These are phyloP conservation scores for Venustampulla echinocandica DNA, from an alignment of 495 filamentous ascomycete genomes.

Conservation along the genomic window DNA sequence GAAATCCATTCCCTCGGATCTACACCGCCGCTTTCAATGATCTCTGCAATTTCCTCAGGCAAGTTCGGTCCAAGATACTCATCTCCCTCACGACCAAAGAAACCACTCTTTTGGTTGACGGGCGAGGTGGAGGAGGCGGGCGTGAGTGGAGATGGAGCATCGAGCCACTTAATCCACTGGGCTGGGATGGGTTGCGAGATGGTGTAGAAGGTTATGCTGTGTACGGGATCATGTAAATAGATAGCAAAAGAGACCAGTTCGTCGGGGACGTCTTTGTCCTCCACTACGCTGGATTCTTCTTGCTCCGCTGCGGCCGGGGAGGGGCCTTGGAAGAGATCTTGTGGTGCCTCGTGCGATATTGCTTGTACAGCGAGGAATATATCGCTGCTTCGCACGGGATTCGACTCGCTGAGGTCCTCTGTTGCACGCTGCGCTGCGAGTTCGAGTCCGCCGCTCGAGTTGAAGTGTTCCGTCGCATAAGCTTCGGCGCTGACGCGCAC, in stretches of 20 bases:
- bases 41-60: constrained; percentile 79
- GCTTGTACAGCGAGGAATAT: constrained; percentile 94
- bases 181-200: constrained; percentile 77
- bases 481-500: constrained; percentile 78
- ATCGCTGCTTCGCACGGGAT: constrained; percentile 84
- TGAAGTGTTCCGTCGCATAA: constrained; percentile 76
- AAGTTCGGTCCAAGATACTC: constrained; percentile 31
- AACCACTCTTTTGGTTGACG: constrained; percentile 30
- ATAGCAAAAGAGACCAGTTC: constrained; percentile 71
- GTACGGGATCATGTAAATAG: constrained; percentile 87
- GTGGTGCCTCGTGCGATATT: constrained; percentile 51
- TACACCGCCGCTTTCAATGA: constrained; percentile 79
- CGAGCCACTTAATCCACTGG: constrained; percentile 87
- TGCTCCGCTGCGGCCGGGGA: constrained; percentile 34
- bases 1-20: constrained; percentile 95
- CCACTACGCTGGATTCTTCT: constrained; percentile 27
- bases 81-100: constrained; percentile 20
- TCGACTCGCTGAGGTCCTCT: constrained; percentile 65
- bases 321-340: constrained; percentile 56
- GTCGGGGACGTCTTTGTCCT: constrained; percentile 41
- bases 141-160: constrained; percentile 55
- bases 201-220: constrained; percentile 78
- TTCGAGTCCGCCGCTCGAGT: constrained; percentile 66
- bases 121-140: constrained; percentile 27
- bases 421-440: constrained; percentile 68